These are phyloP conservation scores for Epichloe coenophiala DNA, from an alignment of 2,329 filamentous ascomycete genomes.

Conservation along the genomic window DNA sequence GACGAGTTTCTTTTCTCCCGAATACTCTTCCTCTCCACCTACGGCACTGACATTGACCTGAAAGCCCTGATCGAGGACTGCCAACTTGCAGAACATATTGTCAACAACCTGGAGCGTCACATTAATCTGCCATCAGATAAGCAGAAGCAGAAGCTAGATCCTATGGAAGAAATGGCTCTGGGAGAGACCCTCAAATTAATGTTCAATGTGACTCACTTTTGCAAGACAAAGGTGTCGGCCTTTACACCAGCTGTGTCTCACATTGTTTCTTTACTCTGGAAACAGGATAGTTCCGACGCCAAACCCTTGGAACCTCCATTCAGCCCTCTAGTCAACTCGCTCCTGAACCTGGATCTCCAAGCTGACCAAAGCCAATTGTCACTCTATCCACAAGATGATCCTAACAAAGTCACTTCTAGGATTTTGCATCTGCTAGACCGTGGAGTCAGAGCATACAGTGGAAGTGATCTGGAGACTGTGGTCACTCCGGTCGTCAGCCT, in stretches of 20 bases:
- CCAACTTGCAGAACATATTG: conserved; percentile 42
- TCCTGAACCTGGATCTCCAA: conserved; percentile 65
- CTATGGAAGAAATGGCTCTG: conserved; percentile 68
- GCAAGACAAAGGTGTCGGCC: conserved; percentile 41
- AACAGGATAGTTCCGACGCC: conserved; percentile 37
- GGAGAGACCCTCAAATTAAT: conserved; percentile 74
- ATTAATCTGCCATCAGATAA: conserved; percentile 28
- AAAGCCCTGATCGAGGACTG: conserved; percentile 32
- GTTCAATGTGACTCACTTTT: conserved; percentile 75
- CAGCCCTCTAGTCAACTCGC: conserved; percentile 60
- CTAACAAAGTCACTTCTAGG: conserved; percentile 45
- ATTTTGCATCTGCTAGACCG: conserved; percentile 58
- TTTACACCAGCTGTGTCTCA: conserved; percentile 58
- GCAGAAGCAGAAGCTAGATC: conserved; percentile 25
- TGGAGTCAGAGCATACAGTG: conserved; percentile 48
- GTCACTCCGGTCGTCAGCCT: conserved; percentile 63
- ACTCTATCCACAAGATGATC: conserved; percentile 52
- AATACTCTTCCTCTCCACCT: conserved; percentile 30
- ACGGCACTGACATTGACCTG: conserved; percentile 35
- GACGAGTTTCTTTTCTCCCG: conserved; percentile 65
- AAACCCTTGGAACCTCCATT: conserved; percentile 63
- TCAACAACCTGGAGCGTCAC: conserved; percentile 58
- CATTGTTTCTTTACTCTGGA: conserved; percentile 58
- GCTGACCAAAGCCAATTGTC: conserved; percentile 37
- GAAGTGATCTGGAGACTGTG: conserved; percentile 57